A percentile compares a stretch with the other conserved stretches of the same genome.
These are phyloP conservation scores for Tolypocladium capitatum DNA, from an alignment of 2,329 filamentous ascomycete species.

Conservation along the genomic window DNA sequence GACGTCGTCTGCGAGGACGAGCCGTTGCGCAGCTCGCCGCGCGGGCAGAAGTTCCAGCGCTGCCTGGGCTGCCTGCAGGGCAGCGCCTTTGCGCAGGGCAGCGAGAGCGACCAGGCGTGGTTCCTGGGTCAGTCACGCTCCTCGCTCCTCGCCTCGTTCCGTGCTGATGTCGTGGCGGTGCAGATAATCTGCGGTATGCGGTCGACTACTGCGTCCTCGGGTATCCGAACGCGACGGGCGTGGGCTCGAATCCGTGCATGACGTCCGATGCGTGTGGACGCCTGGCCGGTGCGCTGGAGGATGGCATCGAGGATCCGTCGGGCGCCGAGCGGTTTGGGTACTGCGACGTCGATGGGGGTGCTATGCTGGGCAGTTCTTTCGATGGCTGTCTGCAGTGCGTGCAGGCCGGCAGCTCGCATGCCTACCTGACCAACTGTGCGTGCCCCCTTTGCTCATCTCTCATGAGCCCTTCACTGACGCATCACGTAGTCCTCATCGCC, in stretches of 20 bases:
- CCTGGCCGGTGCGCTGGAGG: slow-evolving; percentile 26
- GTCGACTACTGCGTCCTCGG: slow-evolving; percentile 40
- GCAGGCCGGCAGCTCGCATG: slow-evolving; percentile 24
- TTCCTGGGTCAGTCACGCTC: slow-evolving; percentile 38
- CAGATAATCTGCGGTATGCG: slow-evolving; percentile 39
- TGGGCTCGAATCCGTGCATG: slow-evolving; percentile 31
- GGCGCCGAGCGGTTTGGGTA: slow-evolving; percentile 28
- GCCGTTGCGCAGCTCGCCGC: slow-evolving; percentile 22
- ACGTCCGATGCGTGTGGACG: slow-evolving; percentile 37
- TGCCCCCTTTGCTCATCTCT: background rate
- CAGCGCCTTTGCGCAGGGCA: slow-evolving; percentile 31
- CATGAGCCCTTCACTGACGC: background rate
- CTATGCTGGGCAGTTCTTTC: slow-evolving; percentile 18
- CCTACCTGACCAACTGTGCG: slow-evolving; percentile 38
- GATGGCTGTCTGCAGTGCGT: slow-evolving; percentile 33
- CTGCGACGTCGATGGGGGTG: slow-evolving; percentile 27
- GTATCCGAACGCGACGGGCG: slow-evolving; percentile 32
- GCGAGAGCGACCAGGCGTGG: slow-evolving; percentile 41
- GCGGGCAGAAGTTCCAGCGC: slow-evolving; percentile 31
- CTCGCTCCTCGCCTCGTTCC: too few species aligned
- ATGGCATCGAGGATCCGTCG: slow-evolving; percentile 23
- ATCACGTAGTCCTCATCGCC: slow-evolving; percentile 30
- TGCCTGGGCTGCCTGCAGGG: slow-evolving; percentile 41
- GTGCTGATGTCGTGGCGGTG: background rate
- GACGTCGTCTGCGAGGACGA: slow-evolving; percentile 36